Conservation (phyloP, 108 stramenopile species). For the Cyclostephanos tholiformis region DNA sequence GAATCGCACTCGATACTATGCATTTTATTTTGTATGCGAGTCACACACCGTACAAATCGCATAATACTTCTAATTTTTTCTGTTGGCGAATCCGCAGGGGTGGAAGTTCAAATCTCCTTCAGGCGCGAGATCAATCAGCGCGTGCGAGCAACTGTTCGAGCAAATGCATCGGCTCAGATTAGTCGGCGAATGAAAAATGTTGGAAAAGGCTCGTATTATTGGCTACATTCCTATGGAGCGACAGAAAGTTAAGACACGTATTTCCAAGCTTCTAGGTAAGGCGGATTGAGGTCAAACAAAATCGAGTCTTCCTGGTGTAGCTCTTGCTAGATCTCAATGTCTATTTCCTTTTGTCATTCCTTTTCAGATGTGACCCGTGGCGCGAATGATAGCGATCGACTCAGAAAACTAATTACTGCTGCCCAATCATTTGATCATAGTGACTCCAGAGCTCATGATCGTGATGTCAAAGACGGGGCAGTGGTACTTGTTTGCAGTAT, state of each 20-base stretch:
- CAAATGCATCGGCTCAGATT: not conserved
- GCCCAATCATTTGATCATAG: constrained; percentile 33
- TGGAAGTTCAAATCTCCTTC: not conserved
- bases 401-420: constrained; percentile 22
- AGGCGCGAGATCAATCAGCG: not conserved
- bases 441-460: constrained; percentile 30
- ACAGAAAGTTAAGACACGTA: constrained; percentile 25
- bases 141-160: not conserved
- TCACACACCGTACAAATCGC: not conserved
- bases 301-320: not conserved
- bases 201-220: constrained; percentile 26
- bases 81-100: constrained; percentile 6
- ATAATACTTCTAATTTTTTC: not conserved
- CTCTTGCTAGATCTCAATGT: not conserved
- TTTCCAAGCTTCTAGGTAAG: constrained; percentile 41
- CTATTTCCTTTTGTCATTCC: not conserved
- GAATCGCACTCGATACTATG: not conserved
- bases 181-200: constrained; percentile 4
- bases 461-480: constrained; percentile 37
- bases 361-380: constrained; percentile 35
- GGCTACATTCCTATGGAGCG: constrained; percentile 44
- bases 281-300: not conserved
- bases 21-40: not conserved
- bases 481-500: constrained; percentile 35
- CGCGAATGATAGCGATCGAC: constrained; percentile 28